phyloP scores from a whole-genome alignment of 306 rosid genomes.

The Inga leiocalycina region DNA sequence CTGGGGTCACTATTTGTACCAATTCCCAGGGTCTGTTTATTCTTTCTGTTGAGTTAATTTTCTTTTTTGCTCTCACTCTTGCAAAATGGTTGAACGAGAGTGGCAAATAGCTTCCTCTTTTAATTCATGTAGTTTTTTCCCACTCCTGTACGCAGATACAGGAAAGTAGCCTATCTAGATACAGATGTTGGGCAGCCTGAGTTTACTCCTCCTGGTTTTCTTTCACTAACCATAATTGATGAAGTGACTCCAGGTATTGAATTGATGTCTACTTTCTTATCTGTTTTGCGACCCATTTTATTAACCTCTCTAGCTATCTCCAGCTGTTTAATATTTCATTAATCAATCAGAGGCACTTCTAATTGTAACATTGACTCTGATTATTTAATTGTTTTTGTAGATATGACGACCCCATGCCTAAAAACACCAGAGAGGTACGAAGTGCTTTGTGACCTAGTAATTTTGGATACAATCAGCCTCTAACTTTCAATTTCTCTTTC shows the following conservation, averaged over 20 bases:
- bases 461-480: background rate
- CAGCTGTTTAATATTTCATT: background rate
- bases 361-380: background rate
- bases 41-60: background rate
- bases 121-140: background rate
- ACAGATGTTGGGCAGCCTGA: constrained; percentile 96
- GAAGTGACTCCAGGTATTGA: constrained; percentile 57
- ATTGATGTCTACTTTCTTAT: constrained; percentile 14
- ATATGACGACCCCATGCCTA: constrained; percentile 77
- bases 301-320: background rate
- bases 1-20: background rate
- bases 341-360: background rate
- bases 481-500: background rate
- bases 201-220: constrained; percentile 87
- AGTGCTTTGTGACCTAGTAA: constrained; percentile 28
- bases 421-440: constrained; percentile 90
- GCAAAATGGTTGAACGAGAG: background rate
- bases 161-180: constrained; percentile 75
- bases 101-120: background rate
- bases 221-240: constrained; percentile 69
- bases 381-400: constrained; percentile 36
- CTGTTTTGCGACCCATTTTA: background rate
- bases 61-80: background rate
- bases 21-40: background rate
- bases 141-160: constrained; percentile 41